Base-by-base conservation (phyloP, 2,329 filamentous ascomycete species). In the Neonectria hederae region DNA sequence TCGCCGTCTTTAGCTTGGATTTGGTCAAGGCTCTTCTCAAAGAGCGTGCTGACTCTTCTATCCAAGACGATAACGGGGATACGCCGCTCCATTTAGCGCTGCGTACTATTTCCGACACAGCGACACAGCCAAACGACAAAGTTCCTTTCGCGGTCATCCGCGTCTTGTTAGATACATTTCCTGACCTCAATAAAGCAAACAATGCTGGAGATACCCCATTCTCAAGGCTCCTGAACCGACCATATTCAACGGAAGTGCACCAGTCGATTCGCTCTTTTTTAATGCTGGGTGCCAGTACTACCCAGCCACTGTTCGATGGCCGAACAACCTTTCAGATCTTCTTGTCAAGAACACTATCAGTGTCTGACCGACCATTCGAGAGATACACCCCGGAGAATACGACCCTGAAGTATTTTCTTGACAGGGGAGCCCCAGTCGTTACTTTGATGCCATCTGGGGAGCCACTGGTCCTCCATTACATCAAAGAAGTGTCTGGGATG, bases 1-100 rank as follows among this genome's bases (percentile, higher is more conserved):
- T 55, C 14, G 58, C 52, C 2, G 17, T 14, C 8, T 38, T 14
- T 38, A 14, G 35, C 35, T 17, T 38, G 10, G 2, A 1, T 5
- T 10, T 60, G 2, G 5, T 60, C 8, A 6, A 5, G 1, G 5
- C 14, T 3, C 40, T 54, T 5, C 13, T 54, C 7, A 5, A 35
- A 0, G 6, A 38, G 21, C 21, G 30, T 5, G 43, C 54, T 7
- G 30, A 40, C 9, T 4, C 30, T 4, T 54, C 40, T 1, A 8
- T 35, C 2, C 49, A 54, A 38, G 58, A 60, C 21, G 30, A 42
- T 13, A 49, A 46, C 14, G 58, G 58, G 2, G 42, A 60, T 8
- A 60, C 40, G 1, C 49, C 58, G 0, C 57, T 59, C 28, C 57
- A 59, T 38, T 17, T 54, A 11, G 40, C 21, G 4, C 7, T 59